Evolutionary conservation across 306 rosid species (phyloP).

Genomic region (Medicago ruthenica): DNA sequence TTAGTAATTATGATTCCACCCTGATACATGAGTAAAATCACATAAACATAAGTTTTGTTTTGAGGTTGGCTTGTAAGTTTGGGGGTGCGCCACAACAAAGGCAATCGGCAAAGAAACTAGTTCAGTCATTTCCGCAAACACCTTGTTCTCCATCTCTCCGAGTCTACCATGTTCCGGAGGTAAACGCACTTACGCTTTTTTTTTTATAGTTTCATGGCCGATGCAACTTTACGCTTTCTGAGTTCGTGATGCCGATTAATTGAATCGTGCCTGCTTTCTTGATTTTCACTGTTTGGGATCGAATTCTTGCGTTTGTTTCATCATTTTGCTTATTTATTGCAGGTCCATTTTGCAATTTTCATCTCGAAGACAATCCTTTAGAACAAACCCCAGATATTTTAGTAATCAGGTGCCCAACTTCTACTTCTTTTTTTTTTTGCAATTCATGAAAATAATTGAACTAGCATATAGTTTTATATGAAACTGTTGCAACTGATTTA

Average conservation of each 20-base stretch:
- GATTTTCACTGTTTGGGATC: constrained; percentile 1
- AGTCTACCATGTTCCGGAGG: constrained; percentile 65
- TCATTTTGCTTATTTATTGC: constrained; percentile 30
- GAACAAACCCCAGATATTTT: constrained; percentile 63
- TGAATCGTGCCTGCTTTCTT: constrained; percentile 14
- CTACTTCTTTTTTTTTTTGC: constrained; percentile 12
- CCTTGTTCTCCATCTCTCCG: constrained; percentile 6
- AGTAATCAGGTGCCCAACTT: constrained; percentile 56
- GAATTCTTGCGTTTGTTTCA: constrained; percentile 27
- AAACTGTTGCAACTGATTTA: constrained; percentile 2
- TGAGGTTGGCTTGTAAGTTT: too few species aligned
- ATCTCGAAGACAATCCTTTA: constrained; percentile 52
- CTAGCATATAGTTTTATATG: not conserved
- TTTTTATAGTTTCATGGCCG: not conserved
- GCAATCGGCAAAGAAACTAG: not conserved
- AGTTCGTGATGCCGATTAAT: not conserved
- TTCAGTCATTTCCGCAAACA: constrained; percentile 21
- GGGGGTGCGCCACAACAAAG: not conserved
- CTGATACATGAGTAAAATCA: not conserved
- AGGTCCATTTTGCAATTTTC: constrained; percentile 79
- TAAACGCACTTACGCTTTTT: not conserved
- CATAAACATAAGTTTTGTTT: not conserved
- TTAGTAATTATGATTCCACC: not conserved
- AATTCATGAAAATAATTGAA: not conserved
- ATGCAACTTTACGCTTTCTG: not conserved